Conservation (phyloP, 1,284 basidiomycete genomes). For the Mycosarcoma mackinlayi region DNA sequence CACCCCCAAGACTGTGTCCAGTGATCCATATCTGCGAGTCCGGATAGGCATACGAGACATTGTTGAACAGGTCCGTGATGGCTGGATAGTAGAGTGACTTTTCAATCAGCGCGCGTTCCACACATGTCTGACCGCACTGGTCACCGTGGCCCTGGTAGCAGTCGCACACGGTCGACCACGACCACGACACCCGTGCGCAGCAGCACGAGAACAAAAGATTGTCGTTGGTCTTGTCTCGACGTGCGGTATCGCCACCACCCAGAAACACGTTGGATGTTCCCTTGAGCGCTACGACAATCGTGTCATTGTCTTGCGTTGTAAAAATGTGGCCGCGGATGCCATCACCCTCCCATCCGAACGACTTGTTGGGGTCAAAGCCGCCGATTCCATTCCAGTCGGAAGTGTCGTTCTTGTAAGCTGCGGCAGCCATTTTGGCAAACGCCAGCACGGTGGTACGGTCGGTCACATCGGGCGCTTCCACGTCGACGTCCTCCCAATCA, state of each 20-base stretch:
- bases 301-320: conserved; percentile 74
- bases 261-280: conserved; percentile 86
- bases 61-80: conserved; percentile 75
- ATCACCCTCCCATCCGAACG: conserved; percentile 92
- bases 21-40: conserved; percentile 90
- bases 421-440: conserved; percentile 93
- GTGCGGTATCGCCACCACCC: conserved; percentile 83
- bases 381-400: conserved; percentile 37
- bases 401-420: conserved; percentile 76
- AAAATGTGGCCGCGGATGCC: conserved; percentile 89
- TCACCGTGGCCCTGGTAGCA: conserved; percentile 75
- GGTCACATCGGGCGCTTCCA: conserved; percentile 75
- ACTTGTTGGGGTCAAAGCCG: conserved; percentile 72
- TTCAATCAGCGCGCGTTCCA: conserved; percentile 81
- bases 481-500: conserved; percentile 71
- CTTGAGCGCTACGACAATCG: conserved; percentile 90
- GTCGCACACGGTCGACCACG: conserved; percentile 93
- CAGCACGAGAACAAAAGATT: conserved; percentile 98
- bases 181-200: conserved; percentile 92
- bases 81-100: conserved; percentile 91
- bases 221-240: conserved; percentile 93
- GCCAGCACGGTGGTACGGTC: conserved; percentile 80
- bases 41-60: conserved; percentile 89
- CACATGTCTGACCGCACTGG: conserved; percentile 80
- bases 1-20: conserved; percentile 90